phyloP scores from a whole-genome alignment of 2,329 filamentous ascomycete genomes.

The Eutypa lata region DNA sequence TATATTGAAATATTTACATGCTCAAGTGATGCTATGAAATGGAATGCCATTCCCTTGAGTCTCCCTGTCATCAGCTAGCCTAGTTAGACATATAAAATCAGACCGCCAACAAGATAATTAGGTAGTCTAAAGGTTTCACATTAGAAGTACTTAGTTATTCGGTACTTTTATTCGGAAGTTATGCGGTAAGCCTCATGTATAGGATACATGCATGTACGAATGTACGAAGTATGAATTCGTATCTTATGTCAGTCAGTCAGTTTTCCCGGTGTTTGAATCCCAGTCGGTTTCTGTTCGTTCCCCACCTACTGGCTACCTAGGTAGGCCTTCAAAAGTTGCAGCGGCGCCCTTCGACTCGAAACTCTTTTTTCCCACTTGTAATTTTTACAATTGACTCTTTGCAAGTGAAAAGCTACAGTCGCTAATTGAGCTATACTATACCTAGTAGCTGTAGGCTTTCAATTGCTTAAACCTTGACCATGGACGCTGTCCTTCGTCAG shows the following conservation, averaged over 20 bases:
- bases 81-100: no score
- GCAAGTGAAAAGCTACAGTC: neutral
- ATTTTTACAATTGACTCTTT: neutral
- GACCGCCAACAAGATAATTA: no score
- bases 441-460: neutral
- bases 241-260: no score
- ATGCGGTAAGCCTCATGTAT: no score
- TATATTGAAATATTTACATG: neutral
- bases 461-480: slow-evolving; percentile 40
- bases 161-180: no score
- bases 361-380: neutral
- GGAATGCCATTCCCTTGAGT: no score
- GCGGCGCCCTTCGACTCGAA: neutral
- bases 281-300: neutral
- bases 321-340: neutral
- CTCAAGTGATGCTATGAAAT: no score
- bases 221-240: neutral
- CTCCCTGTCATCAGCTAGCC: no score
- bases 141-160: no score
- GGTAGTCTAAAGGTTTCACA: no score
- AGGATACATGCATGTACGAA: no score
- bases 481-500: slow-evolving; percentile 94
- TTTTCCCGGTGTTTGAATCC: neutral
- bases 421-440: no score
- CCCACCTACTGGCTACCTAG: neutral